Conservation (phyloP, 768 basidiomycete species). For the Pleurotus ostreatus region DNA sequence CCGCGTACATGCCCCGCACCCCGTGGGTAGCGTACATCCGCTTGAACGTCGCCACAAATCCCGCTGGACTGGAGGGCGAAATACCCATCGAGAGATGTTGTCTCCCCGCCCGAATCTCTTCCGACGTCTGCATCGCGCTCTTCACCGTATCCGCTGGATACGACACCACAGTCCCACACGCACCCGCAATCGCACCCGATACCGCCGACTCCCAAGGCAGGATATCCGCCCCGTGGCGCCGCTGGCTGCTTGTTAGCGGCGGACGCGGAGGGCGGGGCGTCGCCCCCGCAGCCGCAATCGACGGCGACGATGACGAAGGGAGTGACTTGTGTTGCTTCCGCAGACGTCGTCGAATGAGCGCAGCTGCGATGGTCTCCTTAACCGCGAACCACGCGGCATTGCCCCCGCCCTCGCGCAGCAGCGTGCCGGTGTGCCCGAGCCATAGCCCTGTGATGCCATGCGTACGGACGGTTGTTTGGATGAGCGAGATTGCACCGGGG, state of each 20-base stretch:
- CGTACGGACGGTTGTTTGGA: conserved; percentile 56
- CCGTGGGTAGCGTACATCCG: conserved; percentile 77
- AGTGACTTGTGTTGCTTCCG: conserved; percentile 9
- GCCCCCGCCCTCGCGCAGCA: conserved; percentile 92
- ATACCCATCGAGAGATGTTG: conserved; percentile 26
- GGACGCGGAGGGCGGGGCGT: conserved; percentile 12
- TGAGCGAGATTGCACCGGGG: conserved; percentile 72
- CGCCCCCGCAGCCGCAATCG: conserved; percentile 10
- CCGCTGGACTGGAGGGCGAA: conserved; percentile 21
- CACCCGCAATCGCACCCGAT: conserved; percentile 83
- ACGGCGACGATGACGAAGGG: background rate
- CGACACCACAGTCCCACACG: conserved; percentile 79
- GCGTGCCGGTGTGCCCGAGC: conserved; percentile 92
- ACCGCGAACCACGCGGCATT: conserved; percentile 87
- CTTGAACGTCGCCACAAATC: conserved; percentile 52
- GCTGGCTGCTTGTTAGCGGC: conserved; percentile 21
- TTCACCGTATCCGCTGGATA: conserved; percentile 97
- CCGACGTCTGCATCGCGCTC: conserved; percentile 91
- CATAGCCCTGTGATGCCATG: conserved; percentile 86
- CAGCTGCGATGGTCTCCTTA: conserved; percentile 71
- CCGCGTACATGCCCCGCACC: conserved; percentile 82
- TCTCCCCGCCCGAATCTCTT: conserved; percentile 59
- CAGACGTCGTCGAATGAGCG: conserved; percentile 52
- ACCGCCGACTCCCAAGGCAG: conserved; percentile 79
- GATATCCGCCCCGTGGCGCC: conserved; percentile 36